These are phyloP conservation scores for Xylaria polymorpha DNA, from an alignment of 2,329 filamentous ascomycete genomes.

Conservation along the genomic window DNA sequence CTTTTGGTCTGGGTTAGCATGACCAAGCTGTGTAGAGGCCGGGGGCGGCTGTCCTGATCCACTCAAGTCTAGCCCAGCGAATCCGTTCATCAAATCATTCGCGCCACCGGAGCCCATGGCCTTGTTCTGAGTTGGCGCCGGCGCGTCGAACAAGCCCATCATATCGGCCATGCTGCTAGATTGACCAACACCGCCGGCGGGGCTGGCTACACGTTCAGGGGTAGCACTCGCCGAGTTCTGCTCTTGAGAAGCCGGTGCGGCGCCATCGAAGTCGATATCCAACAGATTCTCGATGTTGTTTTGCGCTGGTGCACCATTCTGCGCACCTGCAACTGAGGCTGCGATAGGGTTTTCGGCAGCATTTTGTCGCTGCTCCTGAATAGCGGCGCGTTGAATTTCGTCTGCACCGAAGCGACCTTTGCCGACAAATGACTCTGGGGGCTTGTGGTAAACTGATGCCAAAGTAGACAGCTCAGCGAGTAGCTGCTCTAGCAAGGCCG, in stretches of 20 bases:
- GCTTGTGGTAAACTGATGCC: conserved; percentile 98
- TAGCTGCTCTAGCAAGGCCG: conserved; percentile 87
- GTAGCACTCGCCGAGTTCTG: conserved; percentile 66
- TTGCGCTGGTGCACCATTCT: conserved; percentile 67
- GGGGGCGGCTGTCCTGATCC: conserved; percentile 73
- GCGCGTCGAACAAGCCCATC: conserved; percentile 77
- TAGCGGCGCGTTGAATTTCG: conserved; percentile 92
- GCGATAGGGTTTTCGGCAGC: conserved; percentile 94
- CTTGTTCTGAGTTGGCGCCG: conserved; percentile 61
- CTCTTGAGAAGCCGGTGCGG: conserved; percentile 87
- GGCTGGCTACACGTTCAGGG: conserved; percentile 75
- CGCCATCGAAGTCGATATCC: conserved; percentile 95
- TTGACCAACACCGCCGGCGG: conserved; percentile 55
- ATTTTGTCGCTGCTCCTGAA: conserved; percentile 94
- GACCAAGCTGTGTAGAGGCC: conserved; percentile 67
- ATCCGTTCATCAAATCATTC: conserved; percentile 90
- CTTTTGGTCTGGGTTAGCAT: conserved; percentile 52
- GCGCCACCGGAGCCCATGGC: conserved; percentile 55
- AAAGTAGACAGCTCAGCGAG: conserved; percentile 92
- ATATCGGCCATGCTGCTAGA: conserved; percentile 70
- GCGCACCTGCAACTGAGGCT: conserved; percentile 79
- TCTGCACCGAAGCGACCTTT: conserved; percentile 94
- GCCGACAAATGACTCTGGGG: conserved; percentile 96
- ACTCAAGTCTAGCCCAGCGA: conserved; percentile 82
- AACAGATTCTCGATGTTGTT: conserved; percentile 93